Evolutionary conservation across 2,329 filamentous ascomycete species (phyloP), one percentile per base, ranked within the genome.

Genomic region (Colletotrichum graminicola): DNA sequence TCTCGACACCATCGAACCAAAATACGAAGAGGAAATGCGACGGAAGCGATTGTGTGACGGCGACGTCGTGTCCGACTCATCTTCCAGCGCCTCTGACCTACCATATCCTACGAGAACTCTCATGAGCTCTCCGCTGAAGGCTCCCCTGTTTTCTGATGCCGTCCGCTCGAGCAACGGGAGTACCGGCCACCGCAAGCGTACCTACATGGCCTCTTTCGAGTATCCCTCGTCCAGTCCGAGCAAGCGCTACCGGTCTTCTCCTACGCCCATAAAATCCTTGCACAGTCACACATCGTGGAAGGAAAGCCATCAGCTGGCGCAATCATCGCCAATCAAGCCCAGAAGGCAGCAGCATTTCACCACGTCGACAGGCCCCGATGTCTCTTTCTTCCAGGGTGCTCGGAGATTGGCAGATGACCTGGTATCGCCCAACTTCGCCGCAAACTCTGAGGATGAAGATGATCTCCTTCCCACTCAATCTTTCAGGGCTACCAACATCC

Each of bases 301-400:
- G 81, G 90, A 90, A 77, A 88, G 87, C 70, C 91, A 94, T 78
- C 90, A 92, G 76, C 84, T 97, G 70, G 89, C 94, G 23, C 92
- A 97, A 79, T 97, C 94, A 5, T 98, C 95, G 5, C 95, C 95
- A 32, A 91, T 94, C 77, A 93, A 95, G 82, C 88, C 91, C 74
- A 90, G 90, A 76, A 90, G 92, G 76, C 91, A 93, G 77, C 87
- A 91, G 76, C 90, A 92, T 80, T 95, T 95, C 76, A 92, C 91
- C 56, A 92, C 90, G 26, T 88, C 89, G 21, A 89, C 89, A 62
- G 90, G 91, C 5, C 92, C 93, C 1, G 90, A 92, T 74, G 86
- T 95, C 51, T 94, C 94, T 61, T 95, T 97, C 79, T 94, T 94
- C 79, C 91, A 91, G 36, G 89, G 92, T 72, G 87, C 89, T 61